Base-by-base conservation (phyloP, 2,329 filamentous ascomycete genomes). In the Fusarium heterosporum region DNA sequence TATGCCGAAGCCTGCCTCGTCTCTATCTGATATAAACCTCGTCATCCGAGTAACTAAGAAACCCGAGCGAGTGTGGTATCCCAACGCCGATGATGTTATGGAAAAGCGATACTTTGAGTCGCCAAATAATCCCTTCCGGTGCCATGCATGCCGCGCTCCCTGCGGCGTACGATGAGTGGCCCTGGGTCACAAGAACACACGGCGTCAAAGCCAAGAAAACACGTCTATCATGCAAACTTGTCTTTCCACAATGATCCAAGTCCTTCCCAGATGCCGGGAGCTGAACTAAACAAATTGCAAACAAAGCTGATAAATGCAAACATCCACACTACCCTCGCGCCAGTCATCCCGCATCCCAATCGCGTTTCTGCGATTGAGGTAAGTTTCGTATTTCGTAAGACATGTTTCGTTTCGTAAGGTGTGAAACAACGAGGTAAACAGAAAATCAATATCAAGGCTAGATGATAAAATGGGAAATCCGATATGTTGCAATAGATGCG, bases 331-430 rank as follows among this genome's bases (percentile, higher is more conserved):
- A 58, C 60, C 62, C 30, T 50, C 70, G 55, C 64, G 70, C 70
- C 66, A 43, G 64, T 74, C 74, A 72, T 73, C 59, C 71, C 71
- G 50, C 65, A 64, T 73, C 69, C 57, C 66, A 63, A 64, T 63
- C 60, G 64, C 61, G 66, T 53, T 28, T 68, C 57, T 67, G 64
- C 71, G 63, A 52, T 67, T 70, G 64, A 54, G 55, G 45, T 59
- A 72, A 72, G 62, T 69, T 74, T 70, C 73, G 64, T 73, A 70
- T 71, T 74, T 76, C 75, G 66, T 73, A 77, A 76, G 68, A 74
- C 72, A 74, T 68, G 66, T 76, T 67, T 74, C 71, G 66, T 75
- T 73, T 75, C 73, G 66, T 75, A 43, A 69, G 55, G 70, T 64
- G 57, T 63, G 63, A 68, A 73, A 74, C 68, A 68, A 70, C 65